Evolutionary conservation across 352 stramenopile species (phyloP).

Genomic region (Phytophthora fragariaefolia): DNA sequence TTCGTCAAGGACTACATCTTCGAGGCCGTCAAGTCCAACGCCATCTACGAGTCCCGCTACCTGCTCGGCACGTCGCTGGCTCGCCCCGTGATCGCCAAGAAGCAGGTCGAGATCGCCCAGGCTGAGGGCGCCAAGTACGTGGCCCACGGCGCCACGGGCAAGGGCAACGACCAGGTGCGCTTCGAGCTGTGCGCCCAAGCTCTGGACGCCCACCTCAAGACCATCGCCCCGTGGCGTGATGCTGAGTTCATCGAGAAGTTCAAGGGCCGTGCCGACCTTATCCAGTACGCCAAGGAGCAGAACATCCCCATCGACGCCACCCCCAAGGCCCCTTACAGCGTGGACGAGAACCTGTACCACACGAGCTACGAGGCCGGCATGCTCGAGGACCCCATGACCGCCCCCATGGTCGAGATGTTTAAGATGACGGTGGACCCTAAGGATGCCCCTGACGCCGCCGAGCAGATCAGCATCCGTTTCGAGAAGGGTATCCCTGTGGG

Average conservation of each 20-base stretch:
- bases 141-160: slow-evolving; percentile 97
- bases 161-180: slow-evolving; percentile 99
- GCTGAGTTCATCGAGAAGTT: slow-evolving; percentile 98
- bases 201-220: slow-evolving; percentile 95
- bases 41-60: slow-evolving; percentile 98
- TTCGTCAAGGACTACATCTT: slow-evolving; percentile 97
- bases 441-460: slow-evolving; percentile 90
- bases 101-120: slow-evolving; percentile 94
- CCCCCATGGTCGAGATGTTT: slow-evolving; percentile 96
- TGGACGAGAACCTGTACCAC: slow-evolving; percentile 99
- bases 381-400: slow-evolving; percentile 95
- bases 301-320: slow-evolving; percentile 97
- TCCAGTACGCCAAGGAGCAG: slow-evolving; percentile 97
- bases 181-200: slow-evolving; percentile 99
- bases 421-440: slow-evolving; percentile 98
- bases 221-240: slow-evolving; percentile 97
- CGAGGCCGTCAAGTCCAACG: slow-evolving; percentile 95
- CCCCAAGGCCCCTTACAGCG: slow-evolving; percentile 97
- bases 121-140: slow-evolving; percentile 93
- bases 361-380: slow-evolving; percentile 98
- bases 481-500: slow-evolving; percentile 94
- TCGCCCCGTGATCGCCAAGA: slow-evolving; percentile 98
- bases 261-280: slow-evolving; percentile 96
- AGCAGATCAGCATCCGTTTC: slow-evolving; percentile 96
- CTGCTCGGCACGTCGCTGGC: slow-evolving; percentile 97